Evolutionary conservation across 1,139 yeast genomes (phyloP), one percentile per base, ranked within the genome.

Genomic region (Pichia terricola): DNA sequence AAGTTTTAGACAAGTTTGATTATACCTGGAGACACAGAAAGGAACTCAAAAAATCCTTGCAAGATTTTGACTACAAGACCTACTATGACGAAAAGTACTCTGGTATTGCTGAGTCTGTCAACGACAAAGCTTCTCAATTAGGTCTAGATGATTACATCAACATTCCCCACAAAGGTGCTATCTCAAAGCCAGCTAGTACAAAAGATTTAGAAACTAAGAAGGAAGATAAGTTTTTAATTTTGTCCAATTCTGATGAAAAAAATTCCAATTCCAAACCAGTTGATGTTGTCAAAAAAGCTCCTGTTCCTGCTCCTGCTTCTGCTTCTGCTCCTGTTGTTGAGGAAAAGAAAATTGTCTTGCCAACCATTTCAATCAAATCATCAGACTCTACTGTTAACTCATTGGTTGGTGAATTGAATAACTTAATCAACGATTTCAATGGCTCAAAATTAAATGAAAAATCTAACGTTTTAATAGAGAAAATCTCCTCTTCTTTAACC

Each of bases 1-100:
- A 64, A 30, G 61, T 74, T 28, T 69, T 79, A 28, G 73, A 73
- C 43, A 56, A 61, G 26, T 64, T 74, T 41, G 84, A 79, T 51
- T 62, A 57, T 39, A 49, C 54, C 57, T 35, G 61, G 60, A 67
- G 68, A 57, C 64, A 65, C 45, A 61, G 59, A 52, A 60, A 64
- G 47, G 62, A 64, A 45, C 47, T 64, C 27, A 45, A 58, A 42
- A 50, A 61, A 47, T 62, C 64, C 44, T 46, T 64, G 26, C 44
- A 58, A 42, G 51, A 61, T 31, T 52, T 56, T 35, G 54, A 53
- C 27, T 47, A 45, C 26, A 28, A 36, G 3, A 64, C 48, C 37
- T 65, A 34, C 26, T 45, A 32, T 16, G 35, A 49, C 3, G 35
- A 38, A 3, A 49, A 46, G 26, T 43, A 45, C 27, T 22, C 45